Base-by-base conservation (phyloP, 2,329 filamentous ascomycete genomes). In the Sporothrix dimorphospora region DNA sequence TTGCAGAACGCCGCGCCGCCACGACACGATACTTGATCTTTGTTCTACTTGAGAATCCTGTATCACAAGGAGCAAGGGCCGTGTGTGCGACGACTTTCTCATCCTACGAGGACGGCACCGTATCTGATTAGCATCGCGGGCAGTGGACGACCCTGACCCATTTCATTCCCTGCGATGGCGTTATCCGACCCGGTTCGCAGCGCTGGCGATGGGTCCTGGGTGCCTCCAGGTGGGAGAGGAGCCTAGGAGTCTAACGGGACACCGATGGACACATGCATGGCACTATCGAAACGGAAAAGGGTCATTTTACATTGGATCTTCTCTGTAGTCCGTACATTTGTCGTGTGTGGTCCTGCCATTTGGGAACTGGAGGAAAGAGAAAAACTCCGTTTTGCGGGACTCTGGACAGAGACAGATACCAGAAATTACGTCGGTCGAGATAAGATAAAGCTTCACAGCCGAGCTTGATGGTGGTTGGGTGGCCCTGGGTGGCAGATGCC, bases 291-390 rank as follows among this genome's bases (percentile, higher is more conserved):
- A 65, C 21, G 40, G 21, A 27, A 45, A 40, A 40, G 55, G 51
- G 51, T 27, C 51, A 27, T 30, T 7, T 14, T 14, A 42, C 40
- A 12, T 53, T 53, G 49, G 21, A 3, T 11, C 11, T 53, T 27
- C 2, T 30, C 24, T 63, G 42, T 40, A n/a, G n/a, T n/a, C n/a
- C n/a, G n/a, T 40, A 40, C 59, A 42, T 42, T n/a, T 42, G 59
- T 63, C 59, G 59, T 40, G 59, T 65, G 59, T 65, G 59, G 59
- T 65, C 59, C 59, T 65, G 59, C 59, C 59, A 65, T 27, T 27
- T 45, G n/a, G 59, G 24, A 30, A 6, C 5, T 21, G 24, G 11
- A 21, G 11, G 14, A 27, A 27, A 55, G 47, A 30, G 30, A 27
- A 24, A 65, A 65, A 65, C 59, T 61, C 55, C 40, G 55, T 61